Base-by-base conservation (phyloP, 495 filamentous ascomycete species). In the Penicillium coffeae region DNA sequence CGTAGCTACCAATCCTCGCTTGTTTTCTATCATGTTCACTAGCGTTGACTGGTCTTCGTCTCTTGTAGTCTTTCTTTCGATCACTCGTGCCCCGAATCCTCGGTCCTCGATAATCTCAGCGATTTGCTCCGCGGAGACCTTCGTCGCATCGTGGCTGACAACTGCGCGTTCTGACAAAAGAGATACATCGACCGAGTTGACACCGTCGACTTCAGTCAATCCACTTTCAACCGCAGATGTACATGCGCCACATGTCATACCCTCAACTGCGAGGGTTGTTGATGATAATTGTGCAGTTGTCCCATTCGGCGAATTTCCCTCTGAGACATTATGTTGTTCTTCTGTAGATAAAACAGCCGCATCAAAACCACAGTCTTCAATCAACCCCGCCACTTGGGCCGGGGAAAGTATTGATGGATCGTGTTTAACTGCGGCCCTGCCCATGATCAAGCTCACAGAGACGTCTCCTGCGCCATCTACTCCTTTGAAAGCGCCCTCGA, bases 191-290 rank as follows among this genome's bases (percentile, higher is more conserved):
- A 97, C 93, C 50, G 86, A 82, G 34, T 78, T 79, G 8, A 98
- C 75, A 3, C 93, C 94, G 2, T 79, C 60, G 9, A 93, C 73
- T 42, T 77, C 70, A 48, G 77, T 82, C 69, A 95, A 87, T 8
- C 83, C 87, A 39, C 84, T 80, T 66, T 96, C 89, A 15, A 98
- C 81, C 0, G 91, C 89, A 41, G 89, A 88, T 7, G 91, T 95
- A 60, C 92, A 98, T 27, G 92, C 90, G 36, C 91, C 91, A 60
- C 92, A 96, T 6, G 93, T 97, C 93, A 98, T 98, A 20, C 93
- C 93, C 54, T 90, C 87, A n/a, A 97, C 84, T 14, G 88, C 84
- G 36, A 97, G 70, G 0, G 88, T 98, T 8, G 90, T 96, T 3
- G 78, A 83, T 8, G 83, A 83, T 14, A 81, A 48, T 21, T 34